Percentiles rank a stretch among this genome's conserved stretches.
These are phyloP conservation scores for Rhodocollybia butyracea DNA, from an alignment of 768 basidiomycete species.

Conservation along the genomic window DNA sequence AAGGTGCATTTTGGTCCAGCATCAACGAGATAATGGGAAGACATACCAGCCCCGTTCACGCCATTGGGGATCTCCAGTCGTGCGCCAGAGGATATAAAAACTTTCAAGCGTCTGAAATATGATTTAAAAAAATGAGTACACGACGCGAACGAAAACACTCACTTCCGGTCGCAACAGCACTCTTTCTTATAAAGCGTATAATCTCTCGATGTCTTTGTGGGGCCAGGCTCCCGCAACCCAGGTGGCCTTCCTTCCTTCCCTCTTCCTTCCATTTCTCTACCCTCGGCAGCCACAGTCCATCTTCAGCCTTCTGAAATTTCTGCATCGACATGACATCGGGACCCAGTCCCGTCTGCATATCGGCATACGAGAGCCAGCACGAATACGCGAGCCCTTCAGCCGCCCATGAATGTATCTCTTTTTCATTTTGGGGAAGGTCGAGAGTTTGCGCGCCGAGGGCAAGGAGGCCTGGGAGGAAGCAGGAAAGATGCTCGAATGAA, in stretches of 20 bases:
- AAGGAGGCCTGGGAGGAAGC: constrained; percentile 66
- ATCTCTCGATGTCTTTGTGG: constrained; percentile 29
- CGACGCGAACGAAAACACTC: constrained; percentile 8
- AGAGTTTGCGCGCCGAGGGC: constrained; percentile 59
- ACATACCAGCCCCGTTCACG: constrained; percentile 49
- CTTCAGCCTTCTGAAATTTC: constrained; percentile 10
- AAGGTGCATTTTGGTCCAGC: not conserved
- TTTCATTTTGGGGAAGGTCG: constrained; percentile 27
- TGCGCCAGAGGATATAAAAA: constrained; percentile 51
- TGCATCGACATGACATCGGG: constrained; percentile 50
- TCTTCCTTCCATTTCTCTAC: constrained; percentile 40
- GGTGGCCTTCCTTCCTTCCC: constrained; percentile 33
- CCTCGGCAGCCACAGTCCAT: constrained; percentile 36
- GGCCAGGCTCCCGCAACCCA: constrained; percentile 24
- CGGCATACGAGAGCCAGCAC: constrained; percentile 62
- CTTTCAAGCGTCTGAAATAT: constrained; percentile 44
- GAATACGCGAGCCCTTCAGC: constrained; percentile 60
- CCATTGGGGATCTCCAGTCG: constrained; percentile 48
- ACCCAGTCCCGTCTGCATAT: constrained; percentile 60
- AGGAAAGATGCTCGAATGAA: constrained; percentile 63
- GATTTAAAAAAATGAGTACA: not conserved
- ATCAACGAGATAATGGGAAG: constrained; percentile 8
- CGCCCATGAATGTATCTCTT: constrained; percentile 52
- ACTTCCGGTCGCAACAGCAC: constrained; percentile 54
- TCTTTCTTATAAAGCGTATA: constrained; percentile 29